These are phyloP conservation scores for Abrus precatorius DNA, from an alignment of 306 rosid species.

Conservation along the genomic window DNA sequence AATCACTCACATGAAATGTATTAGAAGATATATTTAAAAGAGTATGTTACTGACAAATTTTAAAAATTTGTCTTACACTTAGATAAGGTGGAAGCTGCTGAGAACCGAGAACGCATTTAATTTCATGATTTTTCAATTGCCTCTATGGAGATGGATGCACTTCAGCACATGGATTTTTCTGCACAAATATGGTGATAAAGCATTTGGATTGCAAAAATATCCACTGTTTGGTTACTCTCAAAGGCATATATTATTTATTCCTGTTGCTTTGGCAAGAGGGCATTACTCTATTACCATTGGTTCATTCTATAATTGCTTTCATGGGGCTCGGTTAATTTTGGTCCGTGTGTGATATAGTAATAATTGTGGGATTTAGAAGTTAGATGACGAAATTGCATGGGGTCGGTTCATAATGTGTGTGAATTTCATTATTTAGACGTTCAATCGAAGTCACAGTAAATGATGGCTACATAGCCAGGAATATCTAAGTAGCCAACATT, in stretches of 20 bases:
- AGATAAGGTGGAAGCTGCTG: slow-evolving; percentile 43
- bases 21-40: no score
- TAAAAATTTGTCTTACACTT: slow-evolving; percentile 18
- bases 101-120: slow-evolving; percentile 58
- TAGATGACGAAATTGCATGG: slow-evolving; percentile 24
- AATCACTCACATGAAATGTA: no score
- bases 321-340: slow-evolving; percentile 37
- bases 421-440: neutral
- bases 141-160: slow-evolving; percentile 36
- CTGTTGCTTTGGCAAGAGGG: slow-evolving; percentile 64
- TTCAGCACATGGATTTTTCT: slow-evolving; percentile 39
- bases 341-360: slow-evolving; percentile 40
- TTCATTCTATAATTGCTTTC: slow-evolving; percentile 43
- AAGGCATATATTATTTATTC: neutral
- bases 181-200: slow-evolving; percentile 51
- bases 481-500: slow-evolving; percentile 15
- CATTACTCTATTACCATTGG: slow-evolving; percentile 42
- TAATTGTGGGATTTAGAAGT: slow-evolving; percentile 33
- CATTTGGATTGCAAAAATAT: slow-evolving; percentile 56
- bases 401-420: neutral
- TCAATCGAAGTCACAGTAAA: neutral
- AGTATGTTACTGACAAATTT: neutral
- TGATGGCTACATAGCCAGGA: neutral
- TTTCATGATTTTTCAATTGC: slow-evolving; percentile 36
- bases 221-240: slow-evolving; percentile 66